Percentiles rank a stretch among this genome's conserved stretches.
These are phyloP conservation scores for Curvularia sp. DNA, from an alignment of 2,329 filamentous ascomycete genomes.

Conservation along the genomic window DNA sequence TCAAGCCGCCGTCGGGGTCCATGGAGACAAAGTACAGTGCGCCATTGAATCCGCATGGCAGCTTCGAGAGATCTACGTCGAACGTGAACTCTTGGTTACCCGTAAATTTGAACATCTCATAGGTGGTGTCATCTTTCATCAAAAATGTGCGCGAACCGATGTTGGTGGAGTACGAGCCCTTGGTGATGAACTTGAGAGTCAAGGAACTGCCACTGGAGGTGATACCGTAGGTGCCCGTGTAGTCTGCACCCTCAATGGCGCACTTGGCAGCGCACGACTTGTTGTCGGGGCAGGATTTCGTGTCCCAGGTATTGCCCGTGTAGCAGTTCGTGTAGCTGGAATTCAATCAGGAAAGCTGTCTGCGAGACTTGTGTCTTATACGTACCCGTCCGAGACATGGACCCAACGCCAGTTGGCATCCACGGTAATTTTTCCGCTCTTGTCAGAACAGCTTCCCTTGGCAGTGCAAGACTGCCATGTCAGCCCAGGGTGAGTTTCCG, in stretches of 20 bases:
- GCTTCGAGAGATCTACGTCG: conserved; percentile 60
- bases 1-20: conserved; percentile 66
- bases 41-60: conserved; percentile 75
- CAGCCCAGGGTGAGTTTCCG: conserved; percentile 52
- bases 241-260: conserved; percentile 52
- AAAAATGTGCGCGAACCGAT: conserved; percentile 50
- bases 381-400: conserved; percentile 48
- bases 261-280: conserved; percentile 46
- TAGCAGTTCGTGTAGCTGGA: conserved; percentile 51
- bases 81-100: conserved; percentile 57
- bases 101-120: conserved; percentile 48
- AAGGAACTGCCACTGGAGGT: conserved; percentile 60
- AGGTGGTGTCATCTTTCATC: conserved; percentile 45
- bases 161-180: conserved; percentile 53
- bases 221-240: conserved; percentile 54
- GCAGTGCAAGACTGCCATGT: conserved; percentile 50
- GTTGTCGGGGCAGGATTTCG: conserved; percentile 47
- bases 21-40: conserved; percentile 61
- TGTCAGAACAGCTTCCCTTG: conserved; percentile 46
- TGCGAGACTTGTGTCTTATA: neutral
- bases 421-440: conserved; percentile 48
- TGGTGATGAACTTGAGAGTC: conserved; percentile 64
- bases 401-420: conserved; percentile 60
- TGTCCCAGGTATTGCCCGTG: conserved; percentile 53
- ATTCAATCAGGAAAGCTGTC: neutral